A percentile compares a stretch with the other conserved stretches of the same genome.
Conservation (phyloP, 768 basidiomycete species). For the Mycena metata region DNA sequence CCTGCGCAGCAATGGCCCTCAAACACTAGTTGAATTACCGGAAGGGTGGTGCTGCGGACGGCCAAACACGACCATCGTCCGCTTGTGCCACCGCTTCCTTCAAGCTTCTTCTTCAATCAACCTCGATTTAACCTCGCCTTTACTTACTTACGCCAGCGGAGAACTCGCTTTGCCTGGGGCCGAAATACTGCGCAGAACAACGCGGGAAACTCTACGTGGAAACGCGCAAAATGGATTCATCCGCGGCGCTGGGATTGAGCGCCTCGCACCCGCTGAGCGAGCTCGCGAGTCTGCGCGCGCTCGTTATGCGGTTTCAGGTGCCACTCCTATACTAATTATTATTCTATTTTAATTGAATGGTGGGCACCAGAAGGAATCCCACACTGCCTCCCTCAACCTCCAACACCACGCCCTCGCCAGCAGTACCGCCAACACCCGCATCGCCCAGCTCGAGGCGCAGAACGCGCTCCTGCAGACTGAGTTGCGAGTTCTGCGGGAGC, state of each 20-base stretch:
- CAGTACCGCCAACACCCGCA: slow-evolving; percentile 49
- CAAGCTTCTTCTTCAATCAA: too few species aligned
- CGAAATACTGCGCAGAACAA: too few species aligned
- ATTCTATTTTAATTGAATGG: not conserved
- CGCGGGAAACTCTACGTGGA: too few species aligned
- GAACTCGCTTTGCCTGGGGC: too few species aligned
- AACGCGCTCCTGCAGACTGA: slow-evolving; percentile 58
- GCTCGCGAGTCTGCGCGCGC: slow-evolving; percentile 12
- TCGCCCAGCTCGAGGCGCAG: slow-evolving; percentile 57
- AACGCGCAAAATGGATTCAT: too few species aligned
- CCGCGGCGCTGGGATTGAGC: not conserved
- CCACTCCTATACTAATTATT: too few species aligned
- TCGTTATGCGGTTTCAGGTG: slow-evolving; percentile 15
- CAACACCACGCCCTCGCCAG: slow-evolving; percentile 62
- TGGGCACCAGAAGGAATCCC: slow-evolving; percentile 59
- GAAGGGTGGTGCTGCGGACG: not conserved
- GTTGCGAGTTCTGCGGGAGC: too few species aligned
- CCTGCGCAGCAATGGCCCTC: too few species aligned
- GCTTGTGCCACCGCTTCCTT: too few species aligned
- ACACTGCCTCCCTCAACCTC: slow-evolving; percentile 60
- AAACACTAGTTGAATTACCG: not conserved
- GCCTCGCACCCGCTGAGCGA: slow-evolving; percentile 31
- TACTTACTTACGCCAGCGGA: too few species aligned
- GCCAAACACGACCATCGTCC: slow-evolving; percentile 6
- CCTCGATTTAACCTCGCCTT: too few species aligned